These are phyloP conservation scores for Manihot esculenta DNA, from an alignment of 441 rosid species.

Conservation along the genomic window DNA sequence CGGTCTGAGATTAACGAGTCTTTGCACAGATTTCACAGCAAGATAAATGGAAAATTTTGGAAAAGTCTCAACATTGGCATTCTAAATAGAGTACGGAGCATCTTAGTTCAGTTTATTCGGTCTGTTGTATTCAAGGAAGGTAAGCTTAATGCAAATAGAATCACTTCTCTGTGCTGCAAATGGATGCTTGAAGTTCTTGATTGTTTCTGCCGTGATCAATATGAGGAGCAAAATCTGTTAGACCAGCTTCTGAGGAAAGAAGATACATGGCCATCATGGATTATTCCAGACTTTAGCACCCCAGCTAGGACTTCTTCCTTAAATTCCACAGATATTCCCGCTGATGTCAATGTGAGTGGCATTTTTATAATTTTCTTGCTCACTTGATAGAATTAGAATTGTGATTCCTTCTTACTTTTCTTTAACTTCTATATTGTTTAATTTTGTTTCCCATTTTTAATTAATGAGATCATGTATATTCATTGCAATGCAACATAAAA, in stretches of 20 bases:
- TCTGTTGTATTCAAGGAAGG: slow-evolving; percentile 57
- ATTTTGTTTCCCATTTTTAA: neutral
- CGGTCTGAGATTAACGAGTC: slow-evolving; percentile 45
- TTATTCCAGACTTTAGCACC: slow-evolving; percentile 44
- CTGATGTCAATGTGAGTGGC: slow-evolving; percentile 41
- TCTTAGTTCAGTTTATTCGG: slow-evolving; percentile 55
- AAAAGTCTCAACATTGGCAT: slow-evolving; percentile 42
- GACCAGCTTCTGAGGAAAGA: slow-evolving; percentile 64
- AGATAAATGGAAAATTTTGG: slow-evolving; percentile 54
- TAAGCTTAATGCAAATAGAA: slow-evolving; percentile 39
- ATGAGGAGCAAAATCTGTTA: slow-evolving; percentile 60
- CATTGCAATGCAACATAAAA: neutral
- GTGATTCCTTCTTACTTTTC: neutral
- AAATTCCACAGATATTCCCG: slow-evolving; percentile 23
- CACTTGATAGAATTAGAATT: neutral
- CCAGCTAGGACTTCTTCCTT: slow-evolving; percentile 25
- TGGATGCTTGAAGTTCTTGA: slow-evolving; percentile 68
- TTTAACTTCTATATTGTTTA: neutral
- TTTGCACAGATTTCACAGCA: slow-evolving; percentile 42
- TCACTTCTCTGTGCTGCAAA: slow-evolving; percentile 56
- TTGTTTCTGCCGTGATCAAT: slow-evolving; percentile 51
- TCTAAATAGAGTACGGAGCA: slow-evolving; percentile 45
- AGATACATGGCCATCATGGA: slow-evolving; percentile 83
- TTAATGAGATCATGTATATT: neutral
- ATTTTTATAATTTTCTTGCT: slow-evolving; percentile 14